phyloP scores from a whole-genome alignment of 169 alveolate genomes.

The Fabrea salina region DNA sequence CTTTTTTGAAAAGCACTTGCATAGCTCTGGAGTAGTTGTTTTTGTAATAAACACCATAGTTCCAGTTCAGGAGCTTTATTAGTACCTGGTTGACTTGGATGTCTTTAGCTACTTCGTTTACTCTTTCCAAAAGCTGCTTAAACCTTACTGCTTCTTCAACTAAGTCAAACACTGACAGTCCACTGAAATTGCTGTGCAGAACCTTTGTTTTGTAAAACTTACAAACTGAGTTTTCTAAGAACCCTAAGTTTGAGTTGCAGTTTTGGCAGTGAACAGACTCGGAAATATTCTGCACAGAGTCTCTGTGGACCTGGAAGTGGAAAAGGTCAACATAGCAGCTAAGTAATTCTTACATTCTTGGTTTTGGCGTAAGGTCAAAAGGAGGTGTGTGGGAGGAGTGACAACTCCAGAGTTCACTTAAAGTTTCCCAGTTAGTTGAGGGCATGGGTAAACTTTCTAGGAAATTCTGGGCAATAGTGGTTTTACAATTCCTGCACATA shows the following conservation, averaged over 20 bases:
- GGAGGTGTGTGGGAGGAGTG: not conserved
- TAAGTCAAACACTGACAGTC: not conserved
- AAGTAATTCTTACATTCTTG: too few species aligned
- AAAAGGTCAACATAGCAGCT: not conserved
- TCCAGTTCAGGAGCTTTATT: not conserved
- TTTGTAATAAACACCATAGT: not conserved
- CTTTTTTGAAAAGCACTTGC: not conserved
- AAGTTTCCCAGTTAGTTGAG: constrained; percentile 11
- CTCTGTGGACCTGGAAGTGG: not conserved
- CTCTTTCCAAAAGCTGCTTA: not conserved
- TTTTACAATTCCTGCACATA: too few species aligned
- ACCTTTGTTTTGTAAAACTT: not conserved
- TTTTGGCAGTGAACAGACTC: not conserved
- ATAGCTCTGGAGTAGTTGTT: not conserved
- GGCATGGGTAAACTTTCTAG: too few species aligned
- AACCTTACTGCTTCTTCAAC: constrained; percentile 18
- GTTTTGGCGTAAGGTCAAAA: not conserved
- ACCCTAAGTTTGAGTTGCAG: not conserved
- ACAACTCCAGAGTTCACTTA: constrained; percentile 5
- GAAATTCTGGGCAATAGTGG: too few species aligned
- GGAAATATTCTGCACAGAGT: not conserved
- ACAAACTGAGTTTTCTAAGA: not conserved
- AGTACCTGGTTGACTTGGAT: not conserved
- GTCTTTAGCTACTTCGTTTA: not conserved
- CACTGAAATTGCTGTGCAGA: not conserved